Percentiles rank a stretch among this genome's conserved stretches.
Evolutionary conservation across 208 protist genomes (phyloP).

Genomic region (Sergeia podlipaevii): DNA sequence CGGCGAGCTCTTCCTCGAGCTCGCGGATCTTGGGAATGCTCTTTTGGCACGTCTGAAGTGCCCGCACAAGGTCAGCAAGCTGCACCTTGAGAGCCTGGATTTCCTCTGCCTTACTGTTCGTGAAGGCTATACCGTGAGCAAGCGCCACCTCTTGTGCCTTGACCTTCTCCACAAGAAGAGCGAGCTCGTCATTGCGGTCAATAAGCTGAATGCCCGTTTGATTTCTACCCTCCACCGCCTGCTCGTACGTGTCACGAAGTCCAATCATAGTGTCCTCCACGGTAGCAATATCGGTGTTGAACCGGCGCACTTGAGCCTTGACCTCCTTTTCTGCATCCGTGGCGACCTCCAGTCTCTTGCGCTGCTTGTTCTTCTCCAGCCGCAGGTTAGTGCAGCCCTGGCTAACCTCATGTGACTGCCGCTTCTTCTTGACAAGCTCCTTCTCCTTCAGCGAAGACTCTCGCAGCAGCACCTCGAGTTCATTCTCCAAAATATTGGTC

Average conservation of each 20-base stretch:
- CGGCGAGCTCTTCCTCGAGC: conserved; percentile 75
- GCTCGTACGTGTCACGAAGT: conserved; percentile 83
- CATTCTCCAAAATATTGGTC: conserved; percentile 94
- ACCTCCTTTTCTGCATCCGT: conserved; percentile 71
- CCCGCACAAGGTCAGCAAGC: conserved; percentile 72
- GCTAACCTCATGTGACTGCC: conserved; percentile 72
- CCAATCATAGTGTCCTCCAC: conserved; percentile 86
- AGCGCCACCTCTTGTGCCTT: conserved; percentile 92
- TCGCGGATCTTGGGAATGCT: conserved; percentile 80
- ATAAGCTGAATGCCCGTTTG: conserved; percentile 95
- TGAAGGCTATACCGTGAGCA: conserved; percentile 76
- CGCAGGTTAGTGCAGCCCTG: conserved; percentile 67
- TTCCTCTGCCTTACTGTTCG: conserved; percentile 74
- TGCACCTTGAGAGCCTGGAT: conserved; percentile 65
- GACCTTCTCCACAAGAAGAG: conserved; percentile 92
- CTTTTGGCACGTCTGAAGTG: conserved; percentile 74
- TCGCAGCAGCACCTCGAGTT: conserved; percentile 87
- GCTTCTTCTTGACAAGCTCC: conserved; percentile 73
- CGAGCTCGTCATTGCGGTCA: conserved; percentile 96
- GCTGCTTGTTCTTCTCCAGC: conserved; percentile 83
- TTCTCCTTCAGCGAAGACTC: conserved; percentile 90
- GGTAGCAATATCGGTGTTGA: conserved; percentile 89
- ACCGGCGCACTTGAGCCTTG: conserved; percentile 86
- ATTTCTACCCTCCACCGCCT: conserved; percentile 90
- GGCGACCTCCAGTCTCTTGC: conserved; percentile 57